Conservation (phyloP, 495 filamentous ascomycete species). For the Endocarpon pusillum region DNA sequence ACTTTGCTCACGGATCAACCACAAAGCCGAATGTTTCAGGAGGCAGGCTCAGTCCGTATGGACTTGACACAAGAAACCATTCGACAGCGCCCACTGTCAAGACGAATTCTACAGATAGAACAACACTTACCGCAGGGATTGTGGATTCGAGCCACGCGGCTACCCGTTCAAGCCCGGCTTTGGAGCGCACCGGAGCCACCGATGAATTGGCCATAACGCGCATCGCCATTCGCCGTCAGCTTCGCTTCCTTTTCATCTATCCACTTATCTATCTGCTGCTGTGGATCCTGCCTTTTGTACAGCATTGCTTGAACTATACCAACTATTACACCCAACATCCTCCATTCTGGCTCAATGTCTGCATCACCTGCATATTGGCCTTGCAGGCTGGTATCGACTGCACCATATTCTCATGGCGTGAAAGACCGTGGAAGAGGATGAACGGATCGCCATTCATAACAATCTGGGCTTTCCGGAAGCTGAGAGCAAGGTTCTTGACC, state of each 20-base stretch:
- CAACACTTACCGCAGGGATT: not conserved
- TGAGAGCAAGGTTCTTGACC: no score
- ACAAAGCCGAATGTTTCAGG: not conserved
- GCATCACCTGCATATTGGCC: constrained; percentile 37
- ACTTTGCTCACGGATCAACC: not conserved
- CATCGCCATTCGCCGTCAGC: constrained; percentile 42
- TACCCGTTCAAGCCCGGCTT: constrained; percentile 3
- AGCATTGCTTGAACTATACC: constrained; percentile 40
- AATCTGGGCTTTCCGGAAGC: no score
- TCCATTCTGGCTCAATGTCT: constrained; percentile 33
- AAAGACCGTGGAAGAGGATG: constrained; percentile 42
- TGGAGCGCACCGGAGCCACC: constrained; percentile 11
- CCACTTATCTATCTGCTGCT: constrained; percentile 51
- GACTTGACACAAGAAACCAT: not conserved
- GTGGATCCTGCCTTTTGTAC: constrained; percentile 56
- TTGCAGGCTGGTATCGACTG: constrained; percentile 51
- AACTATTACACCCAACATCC: constrained; percentile 31
- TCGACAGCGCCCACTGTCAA: not conserved
- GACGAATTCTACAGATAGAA: not conserved
- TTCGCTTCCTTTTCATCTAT: constrained; percentile 55
- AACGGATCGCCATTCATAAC: not conserved
- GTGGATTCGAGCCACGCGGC: not conserved
- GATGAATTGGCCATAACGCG: constrained; percentile 22
- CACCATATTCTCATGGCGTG: constrained; percentile 43
- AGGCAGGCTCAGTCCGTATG: no score